Evolutionary conservation across 345 rosid genomes (phyloP), one percentile per base, ranked within the genome.

Genomic region (Orychophragmus violaceus): DNA sequence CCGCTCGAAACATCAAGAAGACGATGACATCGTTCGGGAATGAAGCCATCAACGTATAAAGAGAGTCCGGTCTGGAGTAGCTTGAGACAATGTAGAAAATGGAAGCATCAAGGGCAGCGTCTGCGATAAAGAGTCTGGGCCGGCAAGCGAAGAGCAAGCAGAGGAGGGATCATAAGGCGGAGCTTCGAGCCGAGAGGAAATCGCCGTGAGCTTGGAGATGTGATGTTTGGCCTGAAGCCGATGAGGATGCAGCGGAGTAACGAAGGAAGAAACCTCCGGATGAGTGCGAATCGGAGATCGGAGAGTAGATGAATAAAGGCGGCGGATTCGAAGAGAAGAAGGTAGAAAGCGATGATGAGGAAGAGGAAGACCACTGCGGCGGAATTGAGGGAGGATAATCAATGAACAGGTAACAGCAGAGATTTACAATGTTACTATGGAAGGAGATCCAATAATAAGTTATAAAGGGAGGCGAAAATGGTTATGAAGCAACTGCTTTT

Each of bases 401-500:
- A 80, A 77, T 90, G 95, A 65, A 94, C 96, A 8, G 99, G 95
- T n/a, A n/a, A n/a, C n/a, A n/a, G n/a, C n/a, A n/a, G n/a, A n/a
- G n/a, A n/a, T n/a, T n/a, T n/a, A n/a, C n/a, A n/a, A n/a, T n/a
- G n/a, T n/a, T n/a, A n/a, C n/a, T n/a, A n/a, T n/a, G n/a, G n/a
- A n/a, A n/a, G n/a, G n/a, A n/a, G n/a, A n/a, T n/a, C n/a, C n/a
- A n/a, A n/a, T n/a, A n/a, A n/a, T n/a, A n/a, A n/a, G n/a, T n/a
- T n/a, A n/a, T n/a, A n/a, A n/a, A n/a, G n/a, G n/a, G n/a, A n/a
- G n/a, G n/a, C n/a, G n/a, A n/a, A n/a, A n/a, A n/a, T n/a, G n/a
- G n/a, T n/a, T n/a, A n/a, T n/a, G n/a, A n/a, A n/a, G n/a, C n/a
- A n/a, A n/a, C n/a, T n/a, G n/a, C n/a, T n/a, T n/a, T n/a, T n/a